Evolutionary conservation across 495 filamentous ascomycete species (phyloP).

Genomic region (Tuber brumale): DNA sequence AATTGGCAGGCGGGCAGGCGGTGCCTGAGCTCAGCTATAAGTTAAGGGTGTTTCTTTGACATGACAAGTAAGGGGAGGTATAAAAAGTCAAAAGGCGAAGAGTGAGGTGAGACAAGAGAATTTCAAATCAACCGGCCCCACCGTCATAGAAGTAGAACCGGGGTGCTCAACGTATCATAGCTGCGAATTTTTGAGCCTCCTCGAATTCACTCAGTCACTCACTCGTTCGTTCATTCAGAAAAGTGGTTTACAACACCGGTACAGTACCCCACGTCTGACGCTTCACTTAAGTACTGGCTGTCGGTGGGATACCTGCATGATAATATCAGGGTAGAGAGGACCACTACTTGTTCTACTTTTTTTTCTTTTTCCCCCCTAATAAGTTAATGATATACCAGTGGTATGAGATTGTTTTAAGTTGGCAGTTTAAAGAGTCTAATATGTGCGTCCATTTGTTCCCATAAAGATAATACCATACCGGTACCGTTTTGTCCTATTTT

Average conservation of each 20-base stretch:
- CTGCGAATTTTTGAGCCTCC: neutral
- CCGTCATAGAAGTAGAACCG: neutral
- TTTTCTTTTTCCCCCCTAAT: neutral
- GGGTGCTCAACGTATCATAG: no score
- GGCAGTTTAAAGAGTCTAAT: neutral
- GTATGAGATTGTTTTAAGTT: neutral
- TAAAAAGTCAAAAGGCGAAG: neutral
- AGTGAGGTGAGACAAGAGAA: neutral
- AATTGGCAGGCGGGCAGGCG: neutral
- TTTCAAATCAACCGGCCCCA: neutral
- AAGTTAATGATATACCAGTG: neutral
- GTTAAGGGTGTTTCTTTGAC: neutral
- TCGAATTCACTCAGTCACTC: neutral
- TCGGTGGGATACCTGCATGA: neutral
- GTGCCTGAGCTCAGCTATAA: neutral
- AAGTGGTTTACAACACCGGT: neutral
- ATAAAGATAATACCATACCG: neutral
- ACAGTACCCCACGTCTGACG: no score
- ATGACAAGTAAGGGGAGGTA: neutral
- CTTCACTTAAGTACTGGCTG: neutral
- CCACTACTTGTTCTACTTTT: neutral
- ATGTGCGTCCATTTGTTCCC: neutral
- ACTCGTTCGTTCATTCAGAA: neutral
- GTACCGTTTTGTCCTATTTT: neutral
- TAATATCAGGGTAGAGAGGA: neutral